A percentile compares a stretch with the other conserved stretches of the same genome.
Conservation (phyloP, 2,329 filamentous ascomycete species). For the Aspergillus persii region DNA sequence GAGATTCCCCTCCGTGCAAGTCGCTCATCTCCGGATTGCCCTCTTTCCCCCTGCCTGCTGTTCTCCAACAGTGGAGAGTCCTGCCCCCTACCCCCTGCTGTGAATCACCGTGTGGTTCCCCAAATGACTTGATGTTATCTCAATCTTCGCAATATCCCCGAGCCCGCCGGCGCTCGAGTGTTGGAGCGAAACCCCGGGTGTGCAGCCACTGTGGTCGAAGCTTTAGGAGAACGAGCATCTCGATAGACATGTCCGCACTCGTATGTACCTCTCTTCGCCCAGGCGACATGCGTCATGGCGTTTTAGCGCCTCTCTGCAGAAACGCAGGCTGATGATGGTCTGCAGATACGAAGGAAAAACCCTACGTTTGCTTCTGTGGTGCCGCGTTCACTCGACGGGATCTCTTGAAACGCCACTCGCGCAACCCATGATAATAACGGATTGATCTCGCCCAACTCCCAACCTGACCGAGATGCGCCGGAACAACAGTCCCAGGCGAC, state of each 20-base stretch:
- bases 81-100: background rate
- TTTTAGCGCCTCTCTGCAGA: background rate
- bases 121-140: constrained; percentile 32
- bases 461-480: constrained; percentile 19
- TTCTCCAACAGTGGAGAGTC: constrained; percentile 23
- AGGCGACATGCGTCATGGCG: background rate
- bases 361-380: constrained; percentile 37
- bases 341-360: constrained; percentile 37
- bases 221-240: constrained; percentile 37
- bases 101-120: constrained; percentile 10
- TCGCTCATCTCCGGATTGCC: background rate
- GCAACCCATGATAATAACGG: constrained; percentile 32
- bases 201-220: constrained; percentile 34
- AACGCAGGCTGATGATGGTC: constrained; percentile 9
- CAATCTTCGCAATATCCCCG: constrained; percentile 27
- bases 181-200: constrained; percentile 30
- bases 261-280: constrained; percentile 20
- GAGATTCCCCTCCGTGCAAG: background rate
- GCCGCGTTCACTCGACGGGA: constrained; percentile 36
- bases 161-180: constrained; percentile 24
- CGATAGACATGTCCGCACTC: constrained; percentile 36
- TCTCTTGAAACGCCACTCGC: constrained; percentile 34
- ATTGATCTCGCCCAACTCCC: constrained; percentile 28
- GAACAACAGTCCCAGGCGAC: constrained; percentile 13
- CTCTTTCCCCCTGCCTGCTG: background rate